Base-by-base conservation (phyloP, 371 early-diverging fungal genomes). In the Funneliformis caledonium region DNA sequence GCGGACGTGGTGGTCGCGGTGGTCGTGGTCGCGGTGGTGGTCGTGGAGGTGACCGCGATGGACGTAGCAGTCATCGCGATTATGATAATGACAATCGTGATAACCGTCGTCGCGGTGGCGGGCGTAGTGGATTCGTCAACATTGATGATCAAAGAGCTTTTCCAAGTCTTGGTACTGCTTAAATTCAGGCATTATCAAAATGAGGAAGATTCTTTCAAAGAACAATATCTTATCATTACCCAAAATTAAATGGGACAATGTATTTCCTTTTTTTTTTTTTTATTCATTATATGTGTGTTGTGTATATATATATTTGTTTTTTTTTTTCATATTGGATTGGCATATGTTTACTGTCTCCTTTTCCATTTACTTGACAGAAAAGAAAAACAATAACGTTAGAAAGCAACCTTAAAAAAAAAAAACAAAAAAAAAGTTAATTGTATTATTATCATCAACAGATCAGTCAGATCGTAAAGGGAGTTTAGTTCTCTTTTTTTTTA, bases 91-190 rank as follows among this genome's bases (percentile, higher is more conserved):
- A 85, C 70, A 80, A 83, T 81, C 76, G 84, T 67, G 80, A 80
- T 74, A 85, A 84, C 68, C 83, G 83, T 82, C 80, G 86, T 79
- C 85, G 85, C 72, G 83, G 83, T 80, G 77, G 86, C 79, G 85
- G 85, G 68, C 83, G 84, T 81, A 84, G 86, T 73, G 84, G 89
- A 80, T 83, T 84, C 65, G 88, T 94, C 88, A 93, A 93, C 86
- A 86, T 93, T 76, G 87, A 89, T 79, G 94, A 95, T 87, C 85
- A 84, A 80, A 85, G 88, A 80, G 93, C 93, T 82, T 95, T 95
- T 92, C 95, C 95, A 72, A 87, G 91, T 78, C 91, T 94, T 70
- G 92, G 92, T 78, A 22, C 47, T 69, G 37, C 70, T 10, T 69
- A 45, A 56, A 19, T 56, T 4, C 0, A 16, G n/a, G 22, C 2